phyloP scores from a whole-genome alignment of 108 stramenopile species.

The Cyclotella atomus region DNA sequence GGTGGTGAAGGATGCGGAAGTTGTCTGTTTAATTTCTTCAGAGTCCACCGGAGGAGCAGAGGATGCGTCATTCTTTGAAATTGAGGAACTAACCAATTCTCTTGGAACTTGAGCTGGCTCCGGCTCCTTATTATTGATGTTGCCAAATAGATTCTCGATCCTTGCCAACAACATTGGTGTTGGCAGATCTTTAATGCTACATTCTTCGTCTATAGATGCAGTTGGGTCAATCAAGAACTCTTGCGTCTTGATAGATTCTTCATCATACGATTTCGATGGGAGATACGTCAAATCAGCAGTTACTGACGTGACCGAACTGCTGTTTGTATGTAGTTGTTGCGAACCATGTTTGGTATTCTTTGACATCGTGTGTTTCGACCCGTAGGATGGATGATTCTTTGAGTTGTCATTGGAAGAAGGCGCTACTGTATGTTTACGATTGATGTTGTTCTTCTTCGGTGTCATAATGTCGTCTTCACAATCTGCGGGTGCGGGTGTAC shows the following conservation, averaged over 20 bases:
- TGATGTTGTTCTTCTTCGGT: constrained; percentile 12
- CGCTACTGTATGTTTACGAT: no score
- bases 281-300: constrained; percentile 12
- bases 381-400: no score
- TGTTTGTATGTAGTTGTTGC: constrained; percentile 2
- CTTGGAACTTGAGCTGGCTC: not conserved
- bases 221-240: not conserved
- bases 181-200: not conserved
- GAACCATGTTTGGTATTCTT: not conserved
- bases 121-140: not conserved
- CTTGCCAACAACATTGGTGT: not conserved
- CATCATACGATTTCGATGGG: constrained; percentile 18
- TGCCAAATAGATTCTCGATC: constrained; percentile 4
- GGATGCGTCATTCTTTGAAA: no score
- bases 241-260: not conserved
- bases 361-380: no score
- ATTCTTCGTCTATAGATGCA: not conserved
- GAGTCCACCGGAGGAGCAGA: not conserved
- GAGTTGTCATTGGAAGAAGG: no score
- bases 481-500: not conserved
- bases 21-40: not conserved
- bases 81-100: no score
- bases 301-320: constrained; percentile 8
- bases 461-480: constrained; percentile 1
- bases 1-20: not conserved